Evolutionary conservation across 2,329 filamentous ascomycete genomes (phyloP).

Genomic region (Calonectria henricotiae): DNA sequence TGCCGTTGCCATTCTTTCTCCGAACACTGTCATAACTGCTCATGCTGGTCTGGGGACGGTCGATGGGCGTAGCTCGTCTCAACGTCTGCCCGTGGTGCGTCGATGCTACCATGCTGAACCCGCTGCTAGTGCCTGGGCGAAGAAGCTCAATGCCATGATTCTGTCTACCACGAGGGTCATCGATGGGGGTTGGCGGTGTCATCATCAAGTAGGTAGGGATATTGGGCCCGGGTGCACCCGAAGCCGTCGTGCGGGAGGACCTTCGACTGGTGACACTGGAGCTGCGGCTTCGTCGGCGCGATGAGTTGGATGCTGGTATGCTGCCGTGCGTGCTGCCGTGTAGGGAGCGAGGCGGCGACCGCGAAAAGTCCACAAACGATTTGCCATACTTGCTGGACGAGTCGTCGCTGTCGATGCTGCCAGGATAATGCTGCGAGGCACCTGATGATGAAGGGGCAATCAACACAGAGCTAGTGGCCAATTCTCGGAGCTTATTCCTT

Average conservation of each 20-base stretch:
- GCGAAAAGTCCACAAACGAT: constrained; percentile 72
- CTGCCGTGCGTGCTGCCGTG: constrained; percentile 66
- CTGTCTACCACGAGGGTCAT: constrained; percentile 47
- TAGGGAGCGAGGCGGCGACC: constrained; percentile 72
- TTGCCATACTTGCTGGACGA: constrained; percentile 70
- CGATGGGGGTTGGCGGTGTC: constrained; percentile 65
- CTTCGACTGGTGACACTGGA: constrained; percentile 68
- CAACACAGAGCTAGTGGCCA: constrained; percentile 84
- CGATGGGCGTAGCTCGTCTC: constrained; percentile 46
- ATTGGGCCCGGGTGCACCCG: constrained; percentile 49
- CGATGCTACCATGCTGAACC: constrained; percentile 43
- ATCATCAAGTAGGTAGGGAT: constrained; percentile 65
- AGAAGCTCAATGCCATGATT: constrained; percentile 55
- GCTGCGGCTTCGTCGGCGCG: constrained; percentile 67
- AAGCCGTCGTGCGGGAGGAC: constrained; percentile 60
- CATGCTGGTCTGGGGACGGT: constrained; percentile 56
- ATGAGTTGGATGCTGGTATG: constrained; percentile 59
- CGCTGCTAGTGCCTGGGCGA: constrained; percentile 56
- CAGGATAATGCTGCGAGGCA: constrained; percentile 58
- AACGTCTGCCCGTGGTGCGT: constrained; percentile 47
- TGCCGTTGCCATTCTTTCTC: constrained; percentile 53
- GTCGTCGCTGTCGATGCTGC: constrained; percentile 70
- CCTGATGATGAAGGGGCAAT: constrained; percentile 64
- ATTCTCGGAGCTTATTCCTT: constrained; percentile 84
- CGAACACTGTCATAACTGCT: constrained; percentile 52